A percentile compares a stretch with the other conserved stretches of the same genome.
Evolutionary conservation across 129 eudicot genomes (phyloP).

Genomic region (Saussurea involucrata): DNA sequence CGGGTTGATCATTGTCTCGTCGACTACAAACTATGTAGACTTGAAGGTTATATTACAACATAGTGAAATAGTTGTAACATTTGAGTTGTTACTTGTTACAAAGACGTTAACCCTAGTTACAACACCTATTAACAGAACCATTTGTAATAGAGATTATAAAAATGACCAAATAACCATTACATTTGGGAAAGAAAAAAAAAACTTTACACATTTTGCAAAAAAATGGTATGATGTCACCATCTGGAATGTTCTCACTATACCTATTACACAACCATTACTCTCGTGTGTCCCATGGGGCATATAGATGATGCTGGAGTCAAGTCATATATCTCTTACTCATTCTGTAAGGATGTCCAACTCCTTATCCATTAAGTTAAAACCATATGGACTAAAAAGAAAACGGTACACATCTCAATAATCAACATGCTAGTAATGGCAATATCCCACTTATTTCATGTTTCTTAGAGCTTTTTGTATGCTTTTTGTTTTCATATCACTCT

Average conservation of each 20-base stretch:
- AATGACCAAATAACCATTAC: not conserved
- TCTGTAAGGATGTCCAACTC: not conserved
- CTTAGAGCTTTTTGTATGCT: not conserved
- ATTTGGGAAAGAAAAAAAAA: not conserved
- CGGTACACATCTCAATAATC: not conserved
- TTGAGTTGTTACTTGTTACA: not conserved
- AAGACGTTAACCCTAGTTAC: not conserved
- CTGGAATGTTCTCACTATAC: not conserved
- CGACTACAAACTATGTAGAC: not conserved
- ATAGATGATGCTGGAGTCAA: not conserved
- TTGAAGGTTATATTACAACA: not conserved
- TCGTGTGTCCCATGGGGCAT: not conserved
- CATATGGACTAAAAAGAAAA: not conserved
- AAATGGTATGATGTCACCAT: not conserved
- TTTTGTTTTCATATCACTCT: not conserved
- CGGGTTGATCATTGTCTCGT: not conserved
- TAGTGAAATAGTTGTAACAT: not conserved
- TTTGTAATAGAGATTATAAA: not conserved
- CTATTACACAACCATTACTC: not conserved
- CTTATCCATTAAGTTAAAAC: not conserved
- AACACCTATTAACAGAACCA: not conserved
- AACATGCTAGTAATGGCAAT: not conserved
- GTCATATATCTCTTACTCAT: not conserved
- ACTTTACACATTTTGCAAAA: not conserved
- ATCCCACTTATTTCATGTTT: not conserved